phyloP scores from a whole-genome alignment of 164 flowering plant species.

The Chimonanthus praecox region DNA sequence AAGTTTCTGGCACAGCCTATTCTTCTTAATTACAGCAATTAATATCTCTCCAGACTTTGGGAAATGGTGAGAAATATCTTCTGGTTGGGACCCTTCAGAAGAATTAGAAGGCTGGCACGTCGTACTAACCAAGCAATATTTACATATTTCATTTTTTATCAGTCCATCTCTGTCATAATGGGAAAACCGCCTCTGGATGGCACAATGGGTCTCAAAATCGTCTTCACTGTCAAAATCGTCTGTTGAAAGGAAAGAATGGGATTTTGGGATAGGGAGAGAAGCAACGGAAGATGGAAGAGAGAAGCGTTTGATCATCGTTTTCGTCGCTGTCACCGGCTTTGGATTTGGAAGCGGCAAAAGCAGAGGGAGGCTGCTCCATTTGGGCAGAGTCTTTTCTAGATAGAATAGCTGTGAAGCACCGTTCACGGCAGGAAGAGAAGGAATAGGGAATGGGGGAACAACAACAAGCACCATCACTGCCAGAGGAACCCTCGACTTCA shows the following conservation, averaged over 20 bases:
- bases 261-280: constrained; percentile 12
- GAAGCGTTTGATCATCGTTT: constrained; percentile 43
- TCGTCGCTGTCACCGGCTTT: constrained; percentile 20
- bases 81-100: constrained; percentile 28
- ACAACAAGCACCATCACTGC: no score
- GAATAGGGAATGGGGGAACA: no score
- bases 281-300: constrained; percentile 13
- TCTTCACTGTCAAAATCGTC: constrained; percentile 34
- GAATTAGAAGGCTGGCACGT: constrained; percentile 18
- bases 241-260: constrained; percentile 12
- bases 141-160: no score
- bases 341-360: not conserved
- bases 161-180: constrained; percentile 19
- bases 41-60: constrained; percentile 53
- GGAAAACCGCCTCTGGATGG: constrained; percentile 60
- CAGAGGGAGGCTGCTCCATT: constrained; percentile 7
- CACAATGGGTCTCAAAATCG: constrained; percentile 29
- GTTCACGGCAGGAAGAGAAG: no score
- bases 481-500: no score
- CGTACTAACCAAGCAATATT: no score
- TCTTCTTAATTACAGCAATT: constrained; percentile 82
- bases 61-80: constrained; percentile 23
- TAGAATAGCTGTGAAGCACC: constrained; percentile 16
- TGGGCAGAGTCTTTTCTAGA: constrained; percentile 25
- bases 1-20: constrained; percentile 70